Evolutionary conservation across 352 stramenopile species (phyloP).

Genomic region (Globisporangium perplexum): DNA sequence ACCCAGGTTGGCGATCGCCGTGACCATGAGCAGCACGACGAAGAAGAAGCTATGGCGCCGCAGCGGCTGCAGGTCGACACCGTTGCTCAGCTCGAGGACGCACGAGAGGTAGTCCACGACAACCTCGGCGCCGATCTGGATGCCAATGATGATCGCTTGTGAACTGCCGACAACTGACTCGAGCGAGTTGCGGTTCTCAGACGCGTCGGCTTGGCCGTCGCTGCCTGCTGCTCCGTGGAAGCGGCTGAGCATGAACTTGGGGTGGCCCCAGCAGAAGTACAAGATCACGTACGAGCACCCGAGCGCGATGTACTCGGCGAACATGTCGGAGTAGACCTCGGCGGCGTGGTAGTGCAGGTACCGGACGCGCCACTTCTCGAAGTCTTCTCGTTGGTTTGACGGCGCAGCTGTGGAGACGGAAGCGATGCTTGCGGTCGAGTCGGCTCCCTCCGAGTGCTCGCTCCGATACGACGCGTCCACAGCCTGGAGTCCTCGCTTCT

Average conservation of each 20-base stretch:
- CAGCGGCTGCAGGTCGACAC: constrained; percentile 7
- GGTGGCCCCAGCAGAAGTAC: constrained; percentile 29
- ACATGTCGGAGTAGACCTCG: constrained; percentile 40
- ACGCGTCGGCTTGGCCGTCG: not conserved
- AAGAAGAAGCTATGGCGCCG: constrained; percentile 5
- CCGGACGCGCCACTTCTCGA: constrained; percentile 15
- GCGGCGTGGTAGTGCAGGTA: constrained; percentile 26
- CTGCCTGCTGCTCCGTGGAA: not conserved
- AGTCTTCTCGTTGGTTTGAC: not conserved
- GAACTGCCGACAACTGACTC: not conserved
- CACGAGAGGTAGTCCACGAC: constrained; percentile 14
- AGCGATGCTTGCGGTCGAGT: not conserved
- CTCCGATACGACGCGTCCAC: not conserved
- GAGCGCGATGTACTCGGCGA: constrained; percentile 44
- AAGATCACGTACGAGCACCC: constrained; percentile 35
- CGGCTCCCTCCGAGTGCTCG: not conserved
- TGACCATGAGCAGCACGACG: constrained; percentile 3
- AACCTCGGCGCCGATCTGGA: constrained; percentile 10
- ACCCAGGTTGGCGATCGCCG: constrained; percentile 4
- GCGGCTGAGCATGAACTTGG: constrained; percentile 17
- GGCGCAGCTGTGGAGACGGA: not conserved
- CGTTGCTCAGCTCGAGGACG: constrained; percentile 8
- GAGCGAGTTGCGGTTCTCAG: not conserved
- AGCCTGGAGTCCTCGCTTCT: not conserved
- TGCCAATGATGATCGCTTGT: not conserved